Evolutionary conservation across 208 protist genomes (phyloP), one percentile per base, ranked within the genome.

Genomic region (Leishmania martiniquensis): DNA sequence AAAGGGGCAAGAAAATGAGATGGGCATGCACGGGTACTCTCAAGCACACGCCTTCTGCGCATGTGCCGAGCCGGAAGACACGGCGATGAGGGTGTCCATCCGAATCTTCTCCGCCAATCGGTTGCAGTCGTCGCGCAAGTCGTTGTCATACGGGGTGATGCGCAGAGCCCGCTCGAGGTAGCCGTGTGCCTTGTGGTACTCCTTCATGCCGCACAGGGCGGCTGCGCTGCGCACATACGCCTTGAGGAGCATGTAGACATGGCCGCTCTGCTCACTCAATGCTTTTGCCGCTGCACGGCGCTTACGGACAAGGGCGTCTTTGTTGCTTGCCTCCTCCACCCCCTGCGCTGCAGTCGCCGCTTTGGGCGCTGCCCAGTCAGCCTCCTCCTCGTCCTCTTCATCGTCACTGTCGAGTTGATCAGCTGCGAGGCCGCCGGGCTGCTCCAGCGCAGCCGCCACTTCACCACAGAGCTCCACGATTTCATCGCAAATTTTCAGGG

Each of bases 141-240:
- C 95, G 68, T 98, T 93, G 81, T 98, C 95, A 74, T 97, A 98
- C n/a, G 95, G 95, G 15, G 93, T 95, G 74, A 98, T 98, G 70
- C 89, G 92, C 77, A 97, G 71, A 0, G 95, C 95, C 20, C 85
- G 87, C 83, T 98, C 91, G 3, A 97, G 84, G 75, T 87, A 91
- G 17, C 67, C 77, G 77, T 95, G 85, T 1, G 93, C 93, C 71
- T 89, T 85, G 49, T 84, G 87, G 75, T 94, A 95, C 44, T 96
- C 87, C 63, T 91, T 89, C 60, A 97, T 70, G 13, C 93, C 95
- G 68, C 92, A 96, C 62, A 95, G 85, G 13, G 94, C 93, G 15
- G 92, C 91, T 17, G 92, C 93, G 3, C 83, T 93, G 7, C 95
- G 83, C 57, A 98, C 93, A 81, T 97, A 98, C 3, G 95, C 94